Conservation (phyloP, 2,329 filamentous ascomycete species). For the Cordyceps pruinosa region DNA sequence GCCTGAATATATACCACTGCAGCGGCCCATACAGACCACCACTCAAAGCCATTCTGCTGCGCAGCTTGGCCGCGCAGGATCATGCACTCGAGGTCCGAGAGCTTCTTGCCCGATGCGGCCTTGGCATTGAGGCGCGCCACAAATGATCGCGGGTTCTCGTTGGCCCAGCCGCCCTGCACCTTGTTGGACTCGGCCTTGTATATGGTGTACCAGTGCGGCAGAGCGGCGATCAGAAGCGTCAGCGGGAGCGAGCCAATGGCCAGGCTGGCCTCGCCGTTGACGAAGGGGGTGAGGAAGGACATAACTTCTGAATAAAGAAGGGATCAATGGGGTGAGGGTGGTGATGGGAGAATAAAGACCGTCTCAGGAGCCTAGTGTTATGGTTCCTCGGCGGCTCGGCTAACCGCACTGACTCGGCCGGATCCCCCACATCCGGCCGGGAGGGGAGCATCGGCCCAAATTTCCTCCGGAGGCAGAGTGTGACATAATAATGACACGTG, state of each 20-base stretch:
- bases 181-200: slow-evolving; percentile 12
- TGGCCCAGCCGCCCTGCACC: slow-evolving; percentile 13
- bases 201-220: slow-evolving; percentile 15
- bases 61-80: slow-evolving; percentile 13
- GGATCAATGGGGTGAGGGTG: background rate
- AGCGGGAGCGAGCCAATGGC: slow-evolving; percentile 13
- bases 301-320: background rate
- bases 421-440: background rate
- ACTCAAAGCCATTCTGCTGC: slow-evolving; percentile 14
- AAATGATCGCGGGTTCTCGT: slow-evolving; percentile 14
- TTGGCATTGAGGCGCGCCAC: slow-evolving; percentile 12
- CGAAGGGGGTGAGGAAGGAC: slow-evolving; percentile 4
- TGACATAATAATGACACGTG: background rate
- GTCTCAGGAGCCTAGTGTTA: background rate
- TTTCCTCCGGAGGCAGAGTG: background rate
- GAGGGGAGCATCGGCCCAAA: background rate
- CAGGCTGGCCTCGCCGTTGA: slow-evolving; percentile 10
- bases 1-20: slow-evolving; percentile 3
- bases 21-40: slow-evolving; percentile 13
- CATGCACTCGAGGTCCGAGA: slow-evolving; percentile 8
- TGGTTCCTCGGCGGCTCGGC: background rate
- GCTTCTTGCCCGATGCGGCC: slow-evolving; percentile 11
- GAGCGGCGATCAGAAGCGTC: slow-evolving; percentile 11
- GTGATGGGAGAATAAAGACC: background rate
- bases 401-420: background rate